Evolutionary conservation across 139 green algal species (phyloP).

Genomic region (Prasinococcaceae sp.): DNA sequence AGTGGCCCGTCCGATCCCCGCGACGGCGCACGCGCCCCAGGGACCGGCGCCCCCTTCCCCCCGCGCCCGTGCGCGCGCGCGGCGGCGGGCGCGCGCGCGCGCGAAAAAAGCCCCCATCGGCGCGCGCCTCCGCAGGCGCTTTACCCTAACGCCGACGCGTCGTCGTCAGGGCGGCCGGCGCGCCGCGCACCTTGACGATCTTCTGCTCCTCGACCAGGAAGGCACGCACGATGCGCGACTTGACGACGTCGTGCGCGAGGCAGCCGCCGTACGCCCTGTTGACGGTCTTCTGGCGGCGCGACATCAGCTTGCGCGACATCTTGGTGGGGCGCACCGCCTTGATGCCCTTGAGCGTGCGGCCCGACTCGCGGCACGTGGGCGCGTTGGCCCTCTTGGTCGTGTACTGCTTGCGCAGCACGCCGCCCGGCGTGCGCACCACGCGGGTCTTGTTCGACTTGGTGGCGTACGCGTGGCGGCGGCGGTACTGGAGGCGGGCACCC

Average conservation of each 20-base stretch:
- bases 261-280: constrained; percentile 83
- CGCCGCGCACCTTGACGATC: too few species aligned
- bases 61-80: too few species aligned
- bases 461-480: constrained; percentile 67
- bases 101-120: too few species aligned
- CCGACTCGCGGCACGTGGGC: constrained; percentile 54
- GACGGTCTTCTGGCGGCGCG: constrained; percentile 86
- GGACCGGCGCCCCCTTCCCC: too few species aligned
- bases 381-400: constrained; percentile 70
- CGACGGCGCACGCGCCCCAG: too few species aligned
- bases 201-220: constrained; percentile 99
- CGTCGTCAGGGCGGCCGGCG: too few species aligned
- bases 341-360: not conserved
- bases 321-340: constrained; percentile 35
- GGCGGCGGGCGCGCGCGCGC: too few species aligned
- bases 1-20: too few species aligned
- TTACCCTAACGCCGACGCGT: too few species aligned
- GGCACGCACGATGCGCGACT: constrained; percentile 77
- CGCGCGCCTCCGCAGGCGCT: too few species aligned
- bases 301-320: constrained; percentile 52
- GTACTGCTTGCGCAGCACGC: not conserved
- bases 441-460: constrained; percentile 80
- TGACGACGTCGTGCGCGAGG: constrained; percentile 66
- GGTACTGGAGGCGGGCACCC: constrained; percentile 27
- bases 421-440: constrained; percentile 84